Evolutionary conservation across 2,329 filamentous ascomycete genomes (phyloP).

Genomic region (Neophaeococcomyces aloes): DNA sequence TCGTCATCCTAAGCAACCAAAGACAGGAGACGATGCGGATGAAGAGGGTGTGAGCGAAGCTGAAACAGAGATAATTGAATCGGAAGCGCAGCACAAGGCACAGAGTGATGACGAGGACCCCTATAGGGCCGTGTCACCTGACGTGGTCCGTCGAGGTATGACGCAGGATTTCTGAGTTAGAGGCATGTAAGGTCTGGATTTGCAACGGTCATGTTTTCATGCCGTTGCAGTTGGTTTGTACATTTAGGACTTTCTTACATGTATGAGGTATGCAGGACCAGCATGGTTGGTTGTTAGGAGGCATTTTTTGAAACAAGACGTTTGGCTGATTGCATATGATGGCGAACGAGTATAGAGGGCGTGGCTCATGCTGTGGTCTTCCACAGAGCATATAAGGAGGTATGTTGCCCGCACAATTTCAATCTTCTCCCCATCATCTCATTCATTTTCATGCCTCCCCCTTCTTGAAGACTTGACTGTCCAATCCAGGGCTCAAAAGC

Average conservation of each 20-base stretch:
- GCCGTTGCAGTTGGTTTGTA: no score
- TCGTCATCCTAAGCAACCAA: neutral
- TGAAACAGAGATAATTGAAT: slow-evolving; percentile 19
- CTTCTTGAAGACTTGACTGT: no score
- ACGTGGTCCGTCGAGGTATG: slow-evolving; percentile 12
- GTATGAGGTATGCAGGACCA: no score
- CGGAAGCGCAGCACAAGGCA: slow-evolving; percentile 6
- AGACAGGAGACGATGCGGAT: neutral
- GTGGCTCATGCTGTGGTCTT: neutral
- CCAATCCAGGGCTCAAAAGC: no score
- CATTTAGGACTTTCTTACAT: no score
- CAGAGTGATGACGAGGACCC: slow-evolving; percentile 13
- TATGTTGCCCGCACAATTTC: no score
- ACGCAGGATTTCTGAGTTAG: slow-evolving; percentile 7
- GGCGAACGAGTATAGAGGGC: neutral
- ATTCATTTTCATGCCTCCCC: no score
- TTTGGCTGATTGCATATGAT: neutral
- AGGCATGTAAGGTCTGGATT: neutral
- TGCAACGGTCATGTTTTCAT: no score
- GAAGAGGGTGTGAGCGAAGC: slow-evolving; percentile 11
- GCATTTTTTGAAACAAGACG: no score
- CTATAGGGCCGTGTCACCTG: slow-evolving; percentile 17
- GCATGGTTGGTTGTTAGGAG: no score
- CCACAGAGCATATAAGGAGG: neutral
- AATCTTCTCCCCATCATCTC: no score